Base-by-base conservation (phyloP, 78 protist genomes). In the Abeoforma whisleri region DNA sequence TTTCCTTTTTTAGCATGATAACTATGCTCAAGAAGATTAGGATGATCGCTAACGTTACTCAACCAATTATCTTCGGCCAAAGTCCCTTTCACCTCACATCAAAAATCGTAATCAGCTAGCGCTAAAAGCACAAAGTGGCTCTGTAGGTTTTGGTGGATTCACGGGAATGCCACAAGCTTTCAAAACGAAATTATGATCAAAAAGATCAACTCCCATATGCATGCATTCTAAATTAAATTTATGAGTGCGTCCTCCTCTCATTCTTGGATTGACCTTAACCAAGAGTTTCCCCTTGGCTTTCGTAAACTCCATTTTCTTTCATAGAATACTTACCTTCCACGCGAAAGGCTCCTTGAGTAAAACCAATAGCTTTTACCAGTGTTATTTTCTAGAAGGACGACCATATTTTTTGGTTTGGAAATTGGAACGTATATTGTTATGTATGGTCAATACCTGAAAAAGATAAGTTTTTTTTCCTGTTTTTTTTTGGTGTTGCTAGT, bases 171-270 rank as follows among this genome's bases (percentile, higher is more conserved):
- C 57, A 8, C 39, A 12, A 25, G 48, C n/a, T 19, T 31, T 57
- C 19, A 79, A 19, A 19, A 79, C 39, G 83, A 79, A 79, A 0
- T 79, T 40, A n/a, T n/a, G n/a, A 33, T 8, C n/a, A 68, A 79
- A 79, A 22, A 79, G 19, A 28, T 79, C 83, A 25, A 79, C 83
- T 31, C 83, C 83, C n/a, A n/a, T n/a, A n/a, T n/a, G n/a, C 19
- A 28, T 57, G 40, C 39, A 31, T 28, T 79, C 83, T 25, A 57
- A 57, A 68, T 79, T 57, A 68, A 25, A 79, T 19, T 57, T 19
- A 32, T 79, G 69, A 19, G 83, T 79, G 68, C n/a, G 83, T 16
- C 83, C 83, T 16, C 83, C 83, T 25, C 83, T 68, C 83, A 79
- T 79, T 31, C 83, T 57, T 16, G 83, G 83, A 32, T 79, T 79